Percentiles rank a stretch among this genome's conserved stretches.
Evolutionary conservation across 441 rosid genomes (phyloP).

Genomic region (Pelargonium fulgidum): DNA sequence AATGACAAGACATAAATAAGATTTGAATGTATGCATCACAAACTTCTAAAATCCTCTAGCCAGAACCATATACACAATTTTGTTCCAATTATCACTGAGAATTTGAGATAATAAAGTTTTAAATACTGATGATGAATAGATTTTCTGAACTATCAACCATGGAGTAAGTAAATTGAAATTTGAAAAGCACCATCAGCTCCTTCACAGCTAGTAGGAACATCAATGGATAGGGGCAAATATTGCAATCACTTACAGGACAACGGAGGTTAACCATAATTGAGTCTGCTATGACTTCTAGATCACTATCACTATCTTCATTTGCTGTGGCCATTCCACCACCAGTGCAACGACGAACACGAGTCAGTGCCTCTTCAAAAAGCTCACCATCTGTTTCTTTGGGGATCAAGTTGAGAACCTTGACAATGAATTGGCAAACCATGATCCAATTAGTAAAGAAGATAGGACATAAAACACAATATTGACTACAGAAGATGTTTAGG

Average conservation of each 20-base stretch:
- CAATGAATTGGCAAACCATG: constrained; percentile 9
- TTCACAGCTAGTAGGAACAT: background rate
- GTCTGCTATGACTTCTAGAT: constrained; percentile 30
- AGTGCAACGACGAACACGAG: constrained; percentile 27
- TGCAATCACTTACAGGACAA: constrained; percentile 27
- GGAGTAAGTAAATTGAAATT: background rate
- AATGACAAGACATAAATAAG: too few species aligned
- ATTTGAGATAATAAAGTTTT: too few species aligned
- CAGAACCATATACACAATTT: background rate
- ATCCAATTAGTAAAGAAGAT: background rate
- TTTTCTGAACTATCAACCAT: background rate
- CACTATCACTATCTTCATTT: constrained; percentile 28
- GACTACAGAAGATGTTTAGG: background rate
- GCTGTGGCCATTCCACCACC: constrained; percentile 26
- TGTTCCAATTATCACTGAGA: background rate
- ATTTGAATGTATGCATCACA: background rate
- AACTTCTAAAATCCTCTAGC: background rate
- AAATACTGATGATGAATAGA: background rate
- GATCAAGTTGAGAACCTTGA: constrained; percentile 23
- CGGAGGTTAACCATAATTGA: constrained; percentile 25
- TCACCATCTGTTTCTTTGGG: constrained; percentile 30
- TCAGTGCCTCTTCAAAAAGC: constrained; percentile 23
- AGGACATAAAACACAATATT: background rate
- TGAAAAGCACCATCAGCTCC: constrained; percentile 2
- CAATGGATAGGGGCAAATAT: background rate